phyloP scores from a whole-genome alignment of 2,329 filamentous ascomycete genomes.

The Tolypocladium tundrense region DNA sequence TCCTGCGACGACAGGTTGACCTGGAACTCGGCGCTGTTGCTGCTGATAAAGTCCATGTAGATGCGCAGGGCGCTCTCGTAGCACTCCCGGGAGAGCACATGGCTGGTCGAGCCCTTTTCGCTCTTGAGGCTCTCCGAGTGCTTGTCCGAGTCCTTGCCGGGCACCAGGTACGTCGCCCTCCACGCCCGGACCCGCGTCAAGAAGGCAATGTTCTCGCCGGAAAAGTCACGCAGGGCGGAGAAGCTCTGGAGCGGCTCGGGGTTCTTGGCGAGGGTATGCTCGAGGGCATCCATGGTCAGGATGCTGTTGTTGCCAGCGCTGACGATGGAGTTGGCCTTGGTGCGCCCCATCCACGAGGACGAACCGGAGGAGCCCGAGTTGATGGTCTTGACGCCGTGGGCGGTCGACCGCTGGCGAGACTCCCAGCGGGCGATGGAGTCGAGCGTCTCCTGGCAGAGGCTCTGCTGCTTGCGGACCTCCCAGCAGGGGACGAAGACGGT shows the following conservation, averaged over 20 bases:
- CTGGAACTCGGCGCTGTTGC: constrained; percentile 52
- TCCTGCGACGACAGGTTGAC: constrained; percentile 54
- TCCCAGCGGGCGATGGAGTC: constrained; percentile 40
- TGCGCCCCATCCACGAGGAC: constrained; percentile 27
- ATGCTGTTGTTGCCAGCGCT: constrained; percentile 31
- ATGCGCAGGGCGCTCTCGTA: constrained; percentile 51
- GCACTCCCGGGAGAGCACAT: constrained; percentile 31
- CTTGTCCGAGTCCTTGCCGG: constrained; percentile 11
- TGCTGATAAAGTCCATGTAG: constrained; percentile 51
- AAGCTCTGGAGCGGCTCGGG: constrained; percentile 49
- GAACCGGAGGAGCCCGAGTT: constrained; percentile 20
- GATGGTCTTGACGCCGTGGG: constrained; percentile 21
- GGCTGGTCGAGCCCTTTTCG: constrained; percentile 2
- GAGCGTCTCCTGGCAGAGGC: constrained; percentile 35
- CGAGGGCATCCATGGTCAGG: constrained; percentile 49
- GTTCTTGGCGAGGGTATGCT: constrained; percentile 46
- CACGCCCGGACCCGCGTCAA: constrained; percentile 42
- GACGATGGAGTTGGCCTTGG: constrained; percentile 21
- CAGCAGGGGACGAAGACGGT: constrained; percentile 53
- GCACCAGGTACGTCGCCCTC: constrained; percentile 17
- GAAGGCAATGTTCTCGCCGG: constrained; percentile 59
- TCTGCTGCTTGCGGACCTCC: constrained; percentile 38
- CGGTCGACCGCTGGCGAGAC: constrained; percentile 23
- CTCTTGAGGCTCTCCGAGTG: constrained; percentile 7
- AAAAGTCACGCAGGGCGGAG: constrained; percentile 53